These are phyloP conservation scores for Mycosarcoma maydis DNA, from an alignment of 1,284 basidiomycete species.

Conservation along the genomic window DNA sequence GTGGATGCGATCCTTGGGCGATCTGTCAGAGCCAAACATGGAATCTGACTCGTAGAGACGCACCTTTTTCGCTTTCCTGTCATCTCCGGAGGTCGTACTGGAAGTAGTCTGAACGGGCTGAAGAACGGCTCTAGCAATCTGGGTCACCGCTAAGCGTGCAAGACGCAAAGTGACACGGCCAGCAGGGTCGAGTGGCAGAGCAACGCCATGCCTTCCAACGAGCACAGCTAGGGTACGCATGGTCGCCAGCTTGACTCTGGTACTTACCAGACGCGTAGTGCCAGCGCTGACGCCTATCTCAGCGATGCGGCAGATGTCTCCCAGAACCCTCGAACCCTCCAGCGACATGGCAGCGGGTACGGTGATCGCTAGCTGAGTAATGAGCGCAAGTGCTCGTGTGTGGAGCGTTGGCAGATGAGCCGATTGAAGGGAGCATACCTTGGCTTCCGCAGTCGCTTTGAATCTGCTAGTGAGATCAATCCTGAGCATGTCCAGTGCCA, in stretches of 20 bases:
- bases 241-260: conserved; percentile 22
- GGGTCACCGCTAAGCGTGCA: conserved; percentile 30
- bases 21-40: conserved; percentile 20
- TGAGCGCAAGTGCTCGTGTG: conserved; percentile 31
- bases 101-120: conserved; percentile 3
- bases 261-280: neutral
- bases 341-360: conserved; percentile 32
- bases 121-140: conserved; percentile 23
- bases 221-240: conserved; percentile 37
- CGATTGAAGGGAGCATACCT: conserved; percentile 35
- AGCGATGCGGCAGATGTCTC: conserved; percentile 34
- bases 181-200: conserved; percentile 46
- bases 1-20: conserved; percentile 40
- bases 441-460: conserved; percentile 41
- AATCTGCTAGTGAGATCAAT: conserved; percentile 64
- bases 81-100: conserved; percentile 6
- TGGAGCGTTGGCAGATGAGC: conserved; percentile 20
- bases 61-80: conserved; percentile 38
- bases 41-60: conserved; percentile 54
- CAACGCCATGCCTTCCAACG: conserved; percentile 22
- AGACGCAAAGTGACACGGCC: conserved; percentile 40
- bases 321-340: conserved; percentile 18
- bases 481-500: conserved; percentile 69
- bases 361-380: conserved; percentile 28
- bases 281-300: conserved; percentile 14